Evolutionary conservation across 2,329 filamentous ascomycete genomes (phyloP).

Genomic region (Neodidymelliopsis sp.): DNA sequence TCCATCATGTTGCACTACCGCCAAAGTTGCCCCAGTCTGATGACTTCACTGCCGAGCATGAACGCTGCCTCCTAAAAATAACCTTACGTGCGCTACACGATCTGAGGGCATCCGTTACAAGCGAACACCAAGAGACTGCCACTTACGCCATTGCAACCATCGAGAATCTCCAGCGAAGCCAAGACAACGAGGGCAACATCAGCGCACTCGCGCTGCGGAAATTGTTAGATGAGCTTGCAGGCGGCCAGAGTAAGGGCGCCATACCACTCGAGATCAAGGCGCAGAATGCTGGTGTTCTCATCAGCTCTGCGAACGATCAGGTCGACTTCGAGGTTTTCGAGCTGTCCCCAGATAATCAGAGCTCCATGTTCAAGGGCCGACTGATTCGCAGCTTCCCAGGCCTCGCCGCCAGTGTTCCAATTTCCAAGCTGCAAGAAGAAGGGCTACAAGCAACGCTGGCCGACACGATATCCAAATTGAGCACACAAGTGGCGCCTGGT

Average conservation of each 20-base stretch:
- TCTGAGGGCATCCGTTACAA: slow-evolving; percentile 11
- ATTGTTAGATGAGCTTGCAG: slow-evolving; percentile 24
- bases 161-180: slow-evolving; percentile 20
- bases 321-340: slow-evolving; percentile 58
- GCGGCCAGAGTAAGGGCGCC: slow-evolving; percentile 5
- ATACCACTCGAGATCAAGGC: slow-evolving; percentile 52
- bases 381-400: slow-evolving; percentile 57
- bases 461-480: slow-evolving; percentile 47
- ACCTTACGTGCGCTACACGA: slow-evolving; percentile 21
- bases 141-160: slow-evolving; percentile 20
- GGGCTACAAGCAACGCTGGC: slow-evolving; percentile 36
- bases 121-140: slow-evolving; percentile 2
- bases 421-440: slow-evolving; percentile 25
- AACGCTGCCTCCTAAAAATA: slow-evolving; percentile 22
- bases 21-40: slow-evolving; percentile 55
- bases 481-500: slow-evolving; percentile 43
- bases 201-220: slow-evolving; percentile 18
- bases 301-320: slow-evolving; percentile 35
- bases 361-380: slow-evolving; percentile 51
- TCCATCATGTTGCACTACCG: slow-evolving; percentile 59
- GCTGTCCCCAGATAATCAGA: slow-evolving; percentile 51
- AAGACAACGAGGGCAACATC: slow-evolving; percentile 18
- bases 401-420: slow-evolving; percentile 44
- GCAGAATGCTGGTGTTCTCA: slow-evolving; percentile 59
- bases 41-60: slow-evolving; percentile 29